phyloP scores from a whole-genome alignment of 352 stramenopile genomes.

The Phytophthora fragariaefolia region DNA sequence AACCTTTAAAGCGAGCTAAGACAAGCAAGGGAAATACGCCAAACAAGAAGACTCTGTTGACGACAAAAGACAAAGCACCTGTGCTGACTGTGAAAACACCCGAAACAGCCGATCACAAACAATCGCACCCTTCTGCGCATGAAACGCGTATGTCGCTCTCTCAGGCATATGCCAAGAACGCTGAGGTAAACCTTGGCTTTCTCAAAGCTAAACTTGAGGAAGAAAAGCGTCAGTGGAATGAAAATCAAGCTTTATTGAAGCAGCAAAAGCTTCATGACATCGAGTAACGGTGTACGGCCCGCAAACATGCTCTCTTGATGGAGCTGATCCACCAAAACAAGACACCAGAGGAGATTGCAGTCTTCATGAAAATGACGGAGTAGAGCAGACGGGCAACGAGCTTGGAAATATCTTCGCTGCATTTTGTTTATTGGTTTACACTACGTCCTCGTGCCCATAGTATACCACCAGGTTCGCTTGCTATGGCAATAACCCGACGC shows the following conservation, averaged over 20 bases:
- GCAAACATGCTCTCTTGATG: not conserved
- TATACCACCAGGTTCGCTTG: not conserved
- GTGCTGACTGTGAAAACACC: no score
- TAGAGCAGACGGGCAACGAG: no score
- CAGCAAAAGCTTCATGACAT: not conserved
- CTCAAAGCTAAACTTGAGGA: slow-evolving; percentile 11
- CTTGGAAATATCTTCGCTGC: no score
- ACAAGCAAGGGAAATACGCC: no score
- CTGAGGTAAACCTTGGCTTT: slow-evolving; percentile 4
- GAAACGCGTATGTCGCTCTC: slow-evolving; percentile 7
- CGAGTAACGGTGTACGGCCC: not conserved
- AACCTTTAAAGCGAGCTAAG: no score
- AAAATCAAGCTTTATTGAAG: not conserved
- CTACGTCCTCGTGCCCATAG: not conserved
- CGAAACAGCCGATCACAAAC: not conserved
- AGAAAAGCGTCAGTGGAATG: slow-evolving; percentile 9
- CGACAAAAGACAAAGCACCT: no score
- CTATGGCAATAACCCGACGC: not conserved
- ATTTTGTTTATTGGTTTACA: no score
- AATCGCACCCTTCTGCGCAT: not conserved
- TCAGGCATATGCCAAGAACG: not conserved
- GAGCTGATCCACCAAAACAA: not conserved
- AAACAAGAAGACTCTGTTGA: no score
- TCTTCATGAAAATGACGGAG: no score
- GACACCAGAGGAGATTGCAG: no score